These are phyloP conservation scores for Globisporangium emineosum DNA, from an alignment of 352 stramenopile genomes.

Conservation along the genomic window DNA sequence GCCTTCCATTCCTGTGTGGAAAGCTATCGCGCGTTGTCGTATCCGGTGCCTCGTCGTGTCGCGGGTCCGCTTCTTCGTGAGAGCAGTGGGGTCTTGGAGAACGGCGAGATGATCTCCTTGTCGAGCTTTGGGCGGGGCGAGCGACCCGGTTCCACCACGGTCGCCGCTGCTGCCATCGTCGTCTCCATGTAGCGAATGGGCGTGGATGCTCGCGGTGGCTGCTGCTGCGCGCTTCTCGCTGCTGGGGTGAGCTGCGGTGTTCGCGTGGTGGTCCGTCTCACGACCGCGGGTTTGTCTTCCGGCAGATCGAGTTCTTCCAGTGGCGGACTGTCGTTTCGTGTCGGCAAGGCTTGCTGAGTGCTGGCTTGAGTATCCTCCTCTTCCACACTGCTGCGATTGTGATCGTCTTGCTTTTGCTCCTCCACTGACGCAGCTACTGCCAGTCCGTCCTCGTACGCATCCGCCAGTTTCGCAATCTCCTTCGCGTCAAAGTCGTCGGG, in stretches of 20 bases:
- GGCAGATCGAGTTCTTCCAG: neutral
- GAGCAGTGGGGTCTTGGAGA: slow-evolving; percentile 62
- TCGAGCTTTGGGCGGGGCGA: slow-evolving; percentile 41
- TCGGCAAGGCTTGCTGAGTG: neutral
- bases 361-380: neutral
- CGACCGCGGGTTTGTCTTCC: slow-evolving; percentile 8
- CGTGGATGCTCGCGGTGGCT: slow-evolving; percentile 17
- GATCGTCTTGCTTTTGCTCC: too few species aligned
- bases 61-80: slow-evolving; percentile 31
- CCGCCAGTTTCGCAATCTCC: slow-evolving; percentile 53
- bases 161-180: neutral
- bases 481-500: slow-evolving; percentile 32
- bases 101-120: slow-evolving; percentile 51
- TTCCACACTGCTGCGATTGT: too few species aligned
- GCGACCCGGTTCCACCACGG: slow-evolving; percentile 20
- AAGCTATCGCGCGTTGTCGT: slow-evolving; percentile 56
- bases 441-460: slow-evolving; percentile 52
- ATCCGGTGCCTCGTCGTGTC: slow-evolving; percentile 40
- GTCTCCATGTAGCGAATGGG: slow-evolving; percentile 18
- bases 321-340: neutral
- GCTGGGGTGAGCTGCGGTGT: slow-evolving; percentile 6
- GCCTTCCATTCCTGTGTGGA: neutral
- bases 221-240: neutral
- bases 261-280: neutral
- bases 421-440: slow-evolving; percentile 1